A percentile compares a stretch with the other conserved stretches of the same genome.
phyloP scores from a whole-genome alignment of 768 basidiomycete species.

The Leucosporidium creatinivorum region DNA sequence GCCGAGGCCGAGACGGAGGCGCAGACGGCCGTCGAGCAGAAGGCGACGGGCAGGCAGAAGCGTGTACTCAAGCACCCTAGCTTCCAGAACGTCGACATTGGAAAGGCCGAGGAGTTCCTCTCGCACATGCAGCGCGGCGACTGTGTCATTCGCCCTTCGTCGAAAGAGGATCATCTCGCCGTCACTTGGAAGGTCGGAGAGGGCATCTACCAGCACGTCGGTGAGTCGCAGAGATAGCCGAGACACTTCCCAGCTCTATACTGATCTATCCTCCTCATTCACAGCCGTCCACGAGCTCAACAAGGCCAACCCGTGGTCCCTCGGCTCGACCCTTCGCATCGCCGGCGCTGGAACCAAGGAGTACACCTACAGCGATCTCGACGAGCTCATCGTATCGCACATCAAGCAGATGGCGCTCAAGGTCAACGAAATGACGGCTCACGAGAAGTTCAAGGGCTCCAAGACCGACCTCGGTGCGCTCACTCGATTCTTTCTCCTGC shows the following conservation, averaged over 20 bases:
- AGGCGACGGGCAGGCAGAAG: conserved; percentile 64
- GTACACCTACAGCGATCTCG: conserved; percentile 84
- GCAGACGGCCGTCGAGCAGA: conserved; percentile 50
- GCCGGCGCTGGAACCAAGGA: conserved; percentile 32
- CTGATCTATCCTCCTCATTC: not conserved
- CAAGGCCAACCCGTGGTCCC: conserved; percentile 43
- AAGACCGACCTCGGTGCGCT: conserved; percentile 87
- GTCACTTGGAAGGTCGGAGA: conserved; percentile 99
- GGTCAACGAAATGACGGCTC: conserved; percentile 87
- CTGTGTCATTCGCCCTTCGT: conserved; percentile 91
- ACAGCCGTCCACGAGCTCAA: conserved; percentile 46
- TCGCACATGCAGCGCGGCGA: conserved; percentile 89
- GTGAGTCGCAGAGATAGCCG: conserved; percentile 52
- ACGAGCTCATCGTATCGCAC: conserved; percentile 94
- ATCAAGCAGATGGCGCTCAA: conserved; percentile 87
- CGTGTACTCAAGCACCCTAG: conserved; percentile 95
- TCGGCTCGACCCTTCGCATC: conserved; percentile 42
- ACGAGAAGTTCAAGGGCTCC: conserved; percentile 85
- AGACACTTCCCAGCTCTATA: not conserved
- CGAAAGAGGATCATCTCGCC: conserved; percentile 83
- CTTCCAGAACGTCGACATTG: conserved; percentile 88
- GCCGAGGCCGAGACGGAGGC: conserved; percentile 26
- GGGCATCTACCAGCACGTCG: conserved; percentile 90
- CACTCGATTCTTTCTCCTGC: not conserved
- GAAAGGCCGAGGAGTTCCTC: conserved; percentile 80